These are phyloP conservation scores for Vitis hybrid DNA, from an alignment of 177 flowering plant genomes.

Conservation along the genomic window DNA sequence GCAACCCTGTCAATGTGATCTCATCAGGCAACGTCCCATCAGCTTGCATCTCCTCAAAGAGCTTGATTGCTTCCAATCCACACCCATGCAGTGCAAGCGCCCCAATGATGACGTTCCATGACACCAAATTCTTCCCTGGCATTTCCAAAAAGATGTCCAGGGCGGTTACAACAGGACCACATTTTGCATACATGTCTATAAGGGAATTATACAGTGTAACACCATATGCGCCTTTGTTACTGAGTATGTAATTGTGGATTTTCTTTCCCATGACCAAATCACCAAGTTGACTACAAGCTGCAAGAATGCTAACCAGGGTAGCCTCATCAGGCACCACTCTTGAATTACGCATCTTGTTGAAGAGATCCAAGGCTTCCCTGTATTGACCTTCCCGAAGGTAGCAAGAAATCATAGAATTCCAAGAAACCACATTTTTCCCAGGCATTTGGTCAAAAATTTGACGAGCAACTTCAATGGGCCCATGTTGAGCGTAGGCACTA, in stretches of 20 bases:
- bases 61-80: slow-evolving; percentile 29
- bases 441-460: slow-evolving; percentile 43
- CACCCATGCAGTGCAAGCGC: slow-evolving; percentile 41
- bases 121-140: slow-evolving; percentile 34
- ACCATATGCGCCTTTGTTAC: slow-evolving; percentile 8
- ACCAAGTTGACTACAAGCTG: slow-evolving; percentile 53
- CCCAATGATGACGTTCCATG: slow-evolving; percentile 47
- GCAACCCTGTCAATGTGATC: slow-evolving; percentile 49
- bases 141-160: slow-evolving; percentile 28
- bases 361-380: slow-evolving; percentile 39
- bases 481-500: slow-evolving; percentile 40
- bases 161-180: slow-evolving; percentile 29
- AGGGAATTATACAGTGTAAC: slow-evolving; percentile 33
- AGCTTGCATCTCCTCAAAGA: slow-evolving; percentile 33
- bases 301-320: slow-evolving; percentile 39
- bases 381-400: slow-evolving; percentile 30
- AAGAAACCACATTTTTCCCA: slow-evolving; percentile 45
- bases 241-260: slow-evolving; percentile 21
- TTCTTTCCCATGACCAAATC: slow-evolving; percentile 43
- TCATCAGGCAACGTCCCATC: slow-evolving; percentile 31
- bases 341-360: slow-evolving; percentile 32
- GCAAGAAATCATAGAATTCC: slow-evolving; percentile 56
- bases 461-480: slow-evolving; percentile 33
- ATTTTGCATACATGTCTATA: slow-evolving; percentile 47
- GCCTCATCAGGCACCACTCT: slow-evolving; percentile 40